Conservation (phyloP, 768 basidiomycete species). For the Inosperma sp. region DNA sequence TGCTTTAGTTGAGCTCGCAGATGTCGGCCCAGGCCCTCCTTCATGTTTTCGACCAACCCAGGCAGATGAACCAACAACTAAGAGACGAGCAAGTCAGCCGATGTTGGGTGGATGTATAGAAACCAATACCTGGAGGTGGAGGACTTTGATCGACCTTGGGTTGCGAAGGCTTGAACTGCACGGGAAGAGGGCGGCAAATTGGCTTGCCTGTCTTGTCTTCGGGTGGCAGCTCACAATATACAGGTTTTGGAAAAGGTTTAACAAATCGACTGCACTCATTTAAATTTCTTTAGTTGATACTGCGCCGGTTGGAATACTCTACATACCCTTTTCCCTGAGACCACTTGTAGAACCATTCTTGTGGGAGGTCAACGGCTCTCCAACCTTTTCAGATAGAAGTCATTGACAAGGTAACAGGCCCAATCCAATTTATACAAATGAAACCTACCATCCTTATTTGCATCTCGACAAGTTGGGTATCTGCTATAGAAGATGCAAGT, state of each 20-base stretch:
- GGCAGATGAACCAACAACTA: constrained; percentile 37
- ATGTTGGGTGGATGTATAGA: neutral
- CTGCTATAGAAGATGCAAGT: constrained; percentile 42
- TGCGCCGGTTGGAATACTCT: neutral
- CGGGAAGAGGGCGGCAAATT: constrained; percentile 43
- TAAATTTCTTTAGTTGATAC: neutral
- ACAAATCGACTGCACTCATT: constrained; percentile 23
- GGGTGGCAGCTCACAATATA: constrained; percentile 37
- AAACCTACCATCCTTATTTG: constrained; percentile 47
- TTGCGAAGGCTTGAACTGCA: constrained; percentile 30
- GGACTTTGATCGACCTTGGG: constrained; percentile 24
- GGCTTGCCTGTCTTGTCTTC: constrained; percentile 43
- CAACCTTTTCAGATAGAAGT: constrained; percentile 39
- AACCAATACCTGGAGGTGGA: constrained; percentile 5
- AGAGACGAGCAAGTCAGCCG: neutral
- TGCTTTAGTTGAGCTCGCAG: constrained; percentile 20
- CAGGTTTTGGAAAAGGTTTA: constrained; percentile 38
- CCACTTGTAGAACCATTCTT: constrained; percentile 41
- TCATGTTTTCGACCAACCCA: constrained; percentile 29
- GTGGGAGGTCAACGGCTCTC: constrained; percentile 43
- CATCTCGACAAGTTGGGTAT: constrained; percentile 37
- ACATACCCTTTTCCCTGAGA: constrained; percentile 31
- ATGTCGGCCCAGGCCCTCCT: constrained; percentile 11
- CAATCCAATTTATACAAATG: neutral
- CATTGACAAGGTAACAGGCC: neutral